Conservation (phyloP, 164 flowering plant genomes). For the Sextonia rubra region DNA sequence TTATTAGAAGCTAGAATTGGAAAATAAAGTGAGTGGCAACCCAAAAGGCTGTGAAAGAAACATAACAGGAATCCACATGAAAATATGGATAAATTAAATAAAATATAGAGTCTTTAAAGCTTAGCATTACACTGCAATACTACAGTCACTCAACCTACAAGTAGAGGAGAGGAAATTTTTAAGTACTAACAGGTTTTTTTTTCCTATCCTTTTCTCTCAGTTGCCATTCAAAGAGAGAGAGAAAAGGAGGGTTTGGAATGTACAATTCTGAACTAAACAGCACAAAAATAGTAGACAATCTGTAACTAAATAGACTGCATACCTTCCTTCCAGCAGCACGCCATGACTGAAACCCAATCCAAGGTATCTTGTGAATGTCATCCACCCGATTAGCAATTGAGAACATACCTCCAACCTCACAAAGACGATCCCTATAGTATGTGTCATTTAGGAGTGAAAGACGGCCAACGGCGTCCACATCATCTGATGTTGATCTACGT, state of each 20-base stretch:
- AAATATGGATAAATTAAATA: too few species aligned
- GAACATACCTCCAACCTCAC: slow-evolving; percentile 95
- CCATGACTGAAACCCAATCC: slow-evolving; percentile 99
- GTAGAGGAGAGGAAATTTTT: too few species aligned
- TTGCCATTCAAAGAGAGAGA: too few species aligned
- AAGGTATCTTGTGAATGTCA: slow-evolving; percentile 78
- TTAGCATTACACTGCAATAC: background rate
- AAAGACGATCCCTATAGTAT: slow-evolving; percentile 62
- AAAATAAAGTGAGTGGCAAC: too few species aligned
- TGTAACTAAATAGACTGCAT: background rate
- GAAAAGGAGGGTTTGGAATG: too few species aligned
- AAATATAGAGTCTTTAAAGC: too few species aligned
- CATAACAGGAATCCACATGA: too few species aligned
- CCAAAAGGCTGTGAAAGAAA: too few species aligned
- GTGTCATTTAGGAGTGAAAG: slow-evolving; percentile 75
- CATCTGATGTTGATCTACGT: slow-evolving; percentile 78
- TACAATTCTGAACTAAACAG: background rate
- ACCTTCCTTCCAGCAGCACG: slow-evolving; percentile 89
- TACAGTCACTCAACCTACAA: background rate
- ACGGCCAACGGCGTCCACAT: slow-evolving; percentile 81
- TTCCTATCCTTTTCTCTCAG: too few species aligned
- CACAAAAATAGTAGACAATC: background rate
- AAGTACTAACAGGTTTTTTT: too few species aligned
- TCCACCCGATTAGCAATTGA: slow-evolving; percentile 82
- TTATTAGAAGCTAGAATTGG: too few species aligned